Evolutionary conservation across 768 basidiomycete genomes (phyloP).

Genomic region (Suillus placidus): DNA sequence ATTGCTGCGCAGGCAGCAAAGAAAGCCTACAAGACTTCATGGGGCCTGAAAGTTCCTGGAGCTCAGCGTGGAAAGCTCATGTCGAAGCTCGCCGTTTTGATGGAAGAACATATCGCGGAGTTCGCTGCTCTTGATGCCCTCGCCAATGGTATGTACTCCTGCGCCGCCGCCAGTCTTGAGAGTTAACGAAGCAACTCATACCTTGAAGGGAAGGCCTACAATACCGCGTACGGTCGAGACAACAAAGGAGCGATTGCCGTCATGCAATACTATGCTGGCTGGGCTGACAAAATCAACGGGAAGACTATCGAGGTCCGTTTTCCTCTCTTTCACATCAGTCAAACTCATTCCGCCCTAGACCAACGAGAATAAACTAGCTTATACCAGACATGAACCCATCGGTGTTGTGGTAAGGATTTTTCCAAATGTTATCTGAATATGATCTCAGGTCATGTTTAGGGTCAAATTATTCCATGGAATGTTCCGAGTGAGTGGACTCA

Average conservation of each 20-base stretch:
- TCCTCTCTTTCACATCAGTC: background rate
- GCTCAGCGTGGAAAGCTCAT: constrained; percentile 54
- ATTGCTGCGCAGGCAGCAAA: constrained; percentile 64
- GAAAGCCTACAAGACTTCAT: constrained; percentile 55
- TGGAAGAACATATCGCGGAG: constrained; percentile 59
- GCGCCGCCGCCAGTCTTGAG: background rate
- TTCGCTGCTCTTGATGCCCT: constrained; percentile 70
- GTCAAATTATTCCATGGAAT: constrained; percentile 72
- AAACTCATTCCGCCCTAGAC: constrained; percentile 44
- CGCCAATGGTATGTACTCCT: constrained; percentile 54
- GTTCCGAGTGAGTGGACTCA: constrained; percentile 40
- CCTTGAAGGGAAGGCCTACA: constrained; percentile 11
- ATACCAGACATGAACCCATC: constrained; percentile 63
- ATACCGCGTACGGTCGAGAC: constrained; percentile 10
- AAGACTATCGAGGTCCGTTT: constrained; percentile 47
- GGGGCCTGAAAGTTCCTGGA: constrained; percentile 64
- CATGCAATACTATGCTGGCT: constrained; percentile 59
- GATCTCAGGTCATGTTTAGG: constrained; percentile 26
- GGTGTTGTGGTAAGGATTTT: constrained; percentile 44
- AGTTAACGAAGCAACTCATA: background rate
- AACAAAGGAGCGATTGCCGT: constrained; percentile 35
- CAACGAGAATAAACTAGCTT: constrained; percentile 46
- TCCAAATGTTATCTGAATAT: constrained; percentile 20
- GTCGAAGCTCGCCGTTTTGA: constrained; percentile 61
- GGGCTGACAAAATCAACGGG: constrained; percentile 59